Base-by-base conservation (phyloP, 768 basidiomycete species). In the Boletus rubropictus region DNA sequence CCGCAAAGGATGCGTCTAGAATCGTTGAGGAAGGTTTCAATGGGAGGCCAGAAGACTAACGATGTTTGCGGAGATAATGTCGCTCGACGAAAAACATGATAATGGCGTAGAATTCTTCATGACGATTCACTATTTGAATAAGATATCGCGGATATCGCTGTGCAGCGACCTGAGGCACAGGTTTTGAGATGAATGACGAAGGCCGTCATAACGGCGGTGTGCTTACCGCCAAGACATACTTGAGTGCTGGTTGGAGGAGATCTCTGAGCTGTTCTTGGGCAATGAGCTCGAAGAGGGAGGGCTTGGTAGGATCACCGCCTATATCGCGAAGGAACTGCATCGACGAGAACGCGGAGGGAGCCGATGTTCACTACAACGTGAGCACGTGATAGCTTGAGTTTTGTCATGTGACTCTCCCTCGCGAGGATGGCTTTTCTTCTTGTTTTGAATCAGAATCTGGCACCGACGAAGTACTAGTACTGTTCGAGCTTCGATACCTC, bases 81-180 rank as follows among this genome's bases (percentile, higher is more conserved):
- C 83, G 74, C 69, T 99, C 96, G 15, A 98, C 84, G 47, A 92
- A 75, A 44, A 94, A 69, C 84, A 98, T 89, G 52, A 95, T 73
- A 12, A 78, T 54, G 1, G 93, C 89, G 58, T 96, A 98, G 66
- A 96, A 90, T 64, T 97, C 94, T 65, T 99, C 96, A 72, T 99
- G 96, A 27, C 82, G 73, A 65, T 98, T 97, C 14, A 96, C 89
- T 44, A 98, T 74, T 15, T 84, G 82, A 35, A 99, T 69, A 25
- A 98, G 77, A 66, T 97, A 94, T 45, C 96, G 80, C 6, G 96
- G 96, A 63, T 97, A 87, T 46, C 84, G 76, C 72, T 97, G 93
- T 3, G 96, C 92, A 58, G 98, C 89, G 48, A 95, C 87, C 94
- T 96, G 31, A 2, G 46, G 22, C n/a, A 38, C 31, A 33, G 38